Conservation (phyloP, 306 rosid species). For the Chamaecrista fasciculata region DNA sequence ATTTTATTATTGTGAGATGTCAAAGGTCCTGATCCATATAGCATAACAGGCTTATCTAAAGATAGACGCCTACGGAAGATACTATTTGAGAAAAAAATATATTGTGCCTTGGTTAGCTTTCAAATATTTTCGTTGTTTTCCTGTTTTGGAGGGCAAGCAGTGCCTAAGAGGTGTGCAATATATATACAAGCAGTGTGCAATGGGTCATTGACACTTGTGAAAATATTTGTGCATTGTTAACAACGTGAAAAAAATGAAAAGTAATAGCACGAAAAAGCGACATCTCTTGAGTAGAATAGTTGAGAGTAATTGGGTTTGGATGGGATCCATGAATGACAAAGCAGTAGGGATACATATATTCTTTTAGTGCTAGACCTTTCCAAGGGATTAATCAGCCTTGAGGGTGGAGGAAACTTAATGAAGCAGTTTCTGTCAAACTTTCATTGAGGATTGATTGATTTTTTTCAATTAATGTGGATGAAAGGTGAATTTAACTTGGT, state of each 20-base stretch:
- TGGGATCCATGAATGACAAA: not conserved
- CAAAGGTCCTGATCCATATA: not conserved
- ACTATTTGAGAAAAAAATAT: not conserved
- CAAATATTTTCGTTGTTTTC: not conserved
- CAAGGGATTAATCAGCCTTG: not conserved
- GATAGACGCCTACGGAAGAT: not conserved
- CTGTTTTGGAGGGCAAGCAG: no score
- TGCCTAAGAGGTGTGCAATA: no score
- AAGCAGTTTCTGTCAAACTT: not conserved
- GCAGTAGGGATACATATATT: no score
- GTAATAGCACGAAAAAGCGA: not conserved
- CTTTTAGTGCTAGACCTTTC: no score
- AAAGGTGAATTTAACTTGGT: slow-evolving; percentile 4
- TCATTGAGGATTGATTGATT: not conserved
- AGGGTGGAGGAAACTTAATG: not conserved
- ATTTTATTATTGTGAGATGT: not conserved
- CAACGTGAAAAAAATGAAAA: not conserved
- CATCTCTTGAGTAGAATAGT: not conserved
- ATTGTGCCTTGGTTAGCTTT: slow-evolving; percentile 5
- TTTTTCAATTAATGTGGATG: not conserved
- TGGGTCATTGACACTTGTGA: no score
- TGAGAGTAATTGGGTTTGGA: not conserved
- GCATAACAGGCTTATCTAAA: not conserved
- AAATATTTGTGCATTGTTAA: no score
- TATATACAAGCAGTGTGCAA: no score